Conservation (phyloP, 2,329 filamentous ascomycete species). For the Cercospora sp. region DNA sequence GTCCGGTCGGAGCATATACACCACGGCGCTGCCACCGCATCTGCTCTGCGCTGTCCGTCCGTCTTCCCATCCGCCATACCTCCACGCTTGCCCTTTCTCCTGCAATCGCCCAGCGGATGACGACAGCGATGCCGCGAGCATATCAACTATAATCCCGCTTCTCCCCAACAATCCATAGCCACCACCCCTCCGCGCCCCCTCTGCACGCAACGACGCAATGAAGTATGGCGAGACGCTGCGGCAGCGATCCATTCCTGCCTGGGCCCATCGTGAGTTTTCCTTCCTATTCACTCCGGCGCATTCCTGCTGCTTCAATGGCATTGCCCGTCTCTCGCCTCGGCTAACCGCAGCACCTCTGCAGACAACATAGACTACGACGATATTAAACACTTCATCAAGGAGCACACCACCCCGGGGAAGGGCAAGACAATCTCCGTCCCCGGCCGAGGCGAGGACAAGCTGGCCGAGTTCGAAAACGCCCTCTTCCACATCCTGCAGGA, state of each 20-base stretch:
- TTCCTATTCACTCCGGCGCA: neutral
- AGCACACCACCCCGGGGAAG: slow-evolving; percentile 70
- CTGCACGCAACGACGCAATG: slow-evolving; percentile 49
- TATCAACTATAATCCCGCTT: neutral
- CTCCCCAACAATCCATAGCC: neutral
- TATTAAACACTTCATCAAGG: slow-evolving; percentile 81
- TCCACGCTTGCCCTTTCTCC: neutral
- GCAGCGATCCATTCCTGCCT: slow-evolving; percentile 76
- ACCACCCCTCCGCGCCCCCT: neutral
- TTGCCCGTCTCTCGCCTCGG: neutral
- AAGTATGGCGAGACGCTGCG: slow-evolving; percentile 76
- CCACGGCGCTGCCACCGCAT: neutral
- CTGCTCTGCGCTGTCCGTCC: neutral
- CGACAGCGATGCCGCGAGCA: slow-evolving; percentile 15
- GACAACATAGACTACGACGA: slow-evolving; percentile 90
- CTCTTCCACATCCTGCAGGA: slow-evolving; percentile 69
- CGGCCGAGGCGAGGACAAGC: slow-evolving; percentile 57
- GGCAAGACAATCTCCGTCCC: slow-evolving; percentile 72
- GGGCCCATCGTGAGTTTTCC: slow-evolving; percentile 65
- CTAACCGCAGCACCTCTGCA: slow-evolving; percentile 39
- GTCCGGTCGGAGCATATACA: neutral
- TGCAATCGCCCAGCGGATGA: neutral
- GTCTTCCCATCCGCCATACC: neutral
- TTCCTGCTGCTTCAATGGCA: neutral
- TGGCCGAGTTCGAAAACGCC: slow-evolving; percentile 65